A percentile compares a stretch with the other conserved stretches of the same genome.
Conservation (phyloP, 2,329 filamentous ascomycete species). For the Geosmithia putterillii region DNA sequence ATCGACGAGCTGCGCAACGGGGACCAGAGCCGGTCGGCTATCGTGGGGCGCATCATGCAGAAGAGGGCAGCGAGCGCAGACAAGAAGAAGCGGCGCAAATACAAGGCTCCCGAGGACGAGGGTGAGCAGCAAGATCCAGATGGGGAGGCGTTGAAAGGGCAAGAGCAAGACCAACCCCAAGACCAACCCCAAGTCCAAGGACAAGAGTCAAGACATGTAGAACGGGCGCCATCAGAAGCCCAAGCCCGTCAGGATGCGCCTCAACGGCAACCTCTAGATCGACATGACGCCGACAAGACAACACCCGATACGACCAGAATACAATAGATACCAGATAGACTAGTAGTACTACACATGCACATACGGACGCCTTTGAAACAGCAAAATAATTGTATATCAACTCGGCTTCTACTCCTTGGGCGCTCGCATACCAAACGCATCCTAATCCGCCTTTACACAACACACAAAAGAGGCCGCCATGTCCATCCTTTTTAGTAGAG, state of each 20-base stretch:
- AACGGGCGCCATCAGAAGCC: background rate
- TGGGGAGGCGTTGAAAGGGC: background rate
- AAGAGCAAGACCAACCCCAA: background rate
- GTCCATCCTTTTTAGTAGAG: slow-evolving; percentile 32
- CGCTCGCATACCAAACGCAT: slow-evolving; percentile 27
- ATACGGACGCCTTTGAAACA: slow-evolving; percentile 8
- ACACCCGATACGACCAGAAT: too few relatives aligned
- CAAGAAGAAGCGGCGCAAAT: slow-evolving; percentile 79
- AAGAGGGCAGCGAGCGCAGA: slow-evolving; percentile 62
- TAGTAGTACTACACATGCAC: background rate
- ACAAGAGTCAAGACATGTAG: background rate
- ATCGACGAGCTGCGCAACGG: slow-evolving; percentile 65
- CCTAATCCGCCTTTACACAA: slow-evolving; percentile 37
- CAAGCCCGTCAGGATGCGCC: too few relatives aligned
- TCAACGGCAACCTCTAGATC: too few relatives aligned
- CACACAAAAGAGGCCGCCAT: slow-evolving; percentile 32
- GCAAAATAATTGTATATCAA: slow-evolving; percentile 44
- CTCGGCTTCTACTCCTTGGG: slow-evolving; percentile 36
- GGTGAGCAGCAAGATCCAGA: background rate
- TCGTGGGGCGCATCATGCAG: slow-evolving; percentile 50
- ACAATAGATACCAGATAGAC: too few relatives aligned
- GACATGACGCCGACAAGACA: too few relatives aligned
- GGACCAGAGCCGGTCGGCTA: slow-evolving; percentile 49
- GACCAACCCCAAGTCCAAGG: background rate
- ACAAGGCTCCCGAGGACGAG: slow-evolving; percentile 20